Evolutionary conservation across 2,329 filamentous ascomycete species (phyloP), one percentile per base, ranked within the genome.

Genomic region (Scorias spongiosa): DNA sequence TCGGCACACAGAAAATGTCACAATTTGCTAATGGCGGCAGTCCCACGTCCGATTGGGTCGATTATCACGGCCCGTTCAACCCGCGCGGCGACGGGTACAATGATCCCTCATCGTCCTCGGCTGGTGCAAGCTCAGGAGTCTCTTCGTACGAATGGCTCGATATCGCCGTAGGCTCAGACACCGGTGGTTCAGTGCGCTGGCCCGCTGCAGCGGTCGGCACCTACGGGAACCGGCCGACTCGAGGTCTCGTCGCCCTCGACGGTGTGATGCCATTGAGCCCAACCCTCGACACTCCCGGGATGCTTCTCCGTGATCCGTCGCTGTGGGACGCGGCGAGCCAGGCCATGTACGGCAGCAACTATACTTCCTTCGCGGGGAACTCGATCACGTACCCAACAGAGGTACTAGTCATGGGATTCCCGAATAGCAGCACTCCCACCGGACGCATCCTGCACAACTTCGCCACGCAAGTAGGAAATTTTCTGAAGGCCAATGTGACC

Each of bases 81-180:
- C 61, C 62, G 11, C 54, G 62, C 11, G 61, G 57, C 5, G 62
- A 64, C 44, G 61, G 60, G 2, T 63, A 55, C 47, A 51, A 58
- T 5, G 59, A 55, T 2, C 57, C 54, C 36, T 56, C 55, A 2
- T 58, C 53, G 2, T 60, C 55, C 1, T 63, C 59, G 0, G 53
- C 57, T 1, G 62, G 61, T 0, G 53, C 54, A n/a, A 60, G 54
- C 1, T 57, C 54, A 34, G 51, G 58, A 0, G 50, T 66, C 1
- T 63, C 61, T 8, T 56, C 58, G 1, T 66, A 66, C 45, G 55
- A 60, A 29, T 66, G 64, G 64, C 54, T 67, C 6, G 64, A 67
- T 45, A 56, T 54, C 18, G 58, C 61, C 6, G 57, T 65, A 39
- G 63, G 63, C 2, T 58, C 52, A 10, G 63, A 65, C 39, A 54